A percentile compares a stretch with the other conserved stretches of the same genome.
phyloP scores from a whole-genome alignment of 2,329 filamentous ascomycete genomes.

The Calonectria montana region DNA sequence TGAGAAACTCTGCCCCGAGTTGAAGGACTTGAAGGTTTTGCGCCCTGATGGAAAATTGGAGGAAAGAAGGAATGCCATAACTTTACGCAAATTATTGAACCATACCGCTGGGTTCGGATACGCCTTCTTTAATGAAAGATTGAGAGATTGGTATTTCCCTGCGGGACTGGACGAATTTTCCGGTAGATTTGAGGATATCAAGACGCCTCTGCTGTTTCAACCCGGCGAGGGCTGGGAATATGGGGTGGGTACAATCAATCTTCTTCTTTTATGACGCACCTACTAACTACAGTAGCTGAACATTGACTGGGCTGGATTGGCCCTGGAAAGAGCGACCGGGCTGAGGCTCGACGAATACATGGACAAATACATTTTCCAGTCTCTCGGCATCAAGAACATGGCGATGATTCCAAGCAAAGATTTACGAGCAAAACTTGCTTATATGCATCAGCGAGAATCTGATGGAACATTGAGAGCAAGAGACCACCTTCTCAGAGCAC shows the following conservation, averaged over 20 bases:
- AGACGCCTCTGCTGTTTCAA: constrained; percentile 69
- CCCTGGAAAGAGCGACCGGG: constrained; percentile 58
- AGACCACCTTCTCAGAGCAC: constrained; percentile 63
- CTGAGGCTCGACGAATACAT: constrained; percentile 60
- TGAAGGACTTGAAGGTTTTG: constrained; percentile 60
- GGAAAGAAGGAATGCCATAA: constrained; percentile 62
- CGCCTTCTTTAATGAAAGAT: constrained; percentile 61
- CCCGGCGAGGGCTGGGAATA: constrained; percentile 73
- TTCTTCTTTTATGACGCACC: not conserved
- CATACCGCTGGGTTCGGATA: constrained; percentile 70
- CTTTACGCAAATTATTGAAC: constrained; percentile 67
- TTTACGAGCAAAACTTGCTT: constrained; percentile 66
- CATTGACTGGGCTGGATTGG: constrained; percentile 66
- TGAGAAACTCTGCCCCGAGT: constrained; percentile 61
- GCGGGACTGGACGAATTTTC: constrained; percentile 68
- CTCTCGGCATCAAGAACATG: constrained; percentile 60
- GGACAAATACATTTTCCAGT: constrained; percentile 58
- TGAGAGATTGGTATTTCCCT: constrained; percentile 60
- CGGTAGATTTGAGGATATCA: constrained; percentile 62
- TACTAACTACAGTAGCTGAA: constrained; percentile 50
- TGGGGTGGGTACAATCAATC: constrained; percentile 53
- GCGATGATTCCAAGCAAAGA: constrained; percentile 66
- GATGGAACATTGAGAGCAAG: constrained; percentile 54
- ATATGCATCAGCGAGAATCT: constrained; percentile 64
- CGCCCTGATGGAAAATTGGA: constrained; percentile 50